phyloP scores from a whole-genome alignment of 768 basidiomycete genomes.

The Suillus sp. region DNA sequence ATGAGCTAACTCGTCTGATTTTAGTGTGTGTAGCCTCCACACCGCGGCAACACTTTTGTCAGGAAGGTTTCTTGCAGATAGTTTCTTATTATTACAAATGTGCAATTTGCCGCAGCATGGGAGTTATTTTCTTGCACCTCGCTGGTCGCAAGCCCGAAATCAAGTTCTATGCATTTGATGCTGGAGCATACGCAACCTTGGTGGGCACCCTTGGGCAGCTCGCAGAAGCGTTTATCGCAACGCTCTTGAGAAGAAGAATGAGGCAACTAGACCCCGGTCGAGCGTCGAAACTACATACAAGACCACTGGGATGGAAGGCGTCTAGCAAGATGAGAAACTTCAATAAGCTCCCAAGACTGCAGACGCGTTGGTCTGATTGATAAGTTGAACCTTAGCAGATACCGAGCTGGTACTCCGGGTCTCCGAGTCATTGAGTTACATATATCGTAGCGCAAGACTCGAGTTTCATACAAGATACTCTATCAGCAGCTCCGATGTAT shows the following conservation, averaged over 20 bases:
- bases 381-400: too few relatives aligned
- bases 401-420: too few relatives aligned
- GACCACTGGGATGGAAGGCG: not conserved
- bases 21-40: not conserved
- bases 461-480: too few relatives aligned
- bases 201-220: not conserved
- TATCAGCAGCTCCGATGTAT: too few relatives aligned
- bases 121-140: not conserved
- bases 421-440: too few relatives aligned
- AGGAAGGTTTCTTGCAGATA: not conserved
- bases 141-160: not conserved
- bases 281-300: not conserved
- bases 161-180: not conserved
- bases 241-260: not conserved
- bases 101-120: not conserved
- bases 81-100: not conserved
- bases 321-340: not conserved
- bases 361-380: too few relatives aligned
- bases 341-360: not conserved
- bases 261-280: not conserved
- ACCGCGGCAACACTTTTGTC: not conserved
- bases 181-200: not conserved
- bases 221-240: not conserved
- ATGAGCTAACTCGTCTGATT: not conserved
- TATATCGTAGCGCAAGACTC: too few relatives aligned